phyloP scores from a whole-genome alignment of 495 filamentous ascomycete genomes.

The Bacidia rubella region DNA sequence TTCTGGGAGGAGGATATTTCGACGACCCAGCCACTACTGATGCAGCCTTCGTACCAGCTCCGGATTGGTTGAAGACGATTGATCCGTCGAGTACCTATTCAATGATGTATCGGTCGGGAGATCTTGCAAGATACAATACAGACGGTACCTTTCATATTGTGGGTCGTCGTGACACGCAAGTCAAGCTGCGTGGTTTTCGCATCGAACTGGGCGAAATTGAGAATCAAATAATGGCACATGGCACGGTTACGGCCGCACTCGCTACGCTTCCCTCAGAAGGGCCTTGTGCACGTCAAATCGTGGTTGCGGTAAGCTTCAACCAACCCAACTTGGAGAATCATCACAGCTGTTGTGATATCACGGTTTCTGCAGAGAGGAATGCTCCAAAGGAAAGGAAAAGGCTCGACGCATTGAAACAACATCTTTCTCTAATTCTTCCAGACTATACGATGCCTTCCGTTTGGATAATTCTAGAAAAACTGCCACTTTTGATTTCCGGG shows the following conservation, averaged over 20 bases:
- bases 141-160: constrained; percentile 31
- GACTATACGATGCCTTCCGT: too few species aligned
- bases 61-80: neutral
- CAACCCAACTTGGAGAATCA: too few species aligned
- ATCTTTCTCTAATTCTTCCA: constrained; percentile 33
- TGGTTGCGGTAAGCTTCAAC: neutral
- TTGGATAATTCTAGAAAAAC: too few species aligned
- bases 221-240: constrained; percentile 20
- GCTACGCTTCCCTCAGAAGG: neutral
- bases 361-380: too few species aligned
- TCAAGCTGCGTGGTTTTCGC: constrained; percentile 39
- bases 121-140: constrained; percentile 29
- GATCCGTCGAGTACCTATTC: neutral
- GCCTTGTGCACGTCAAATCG: neutral
- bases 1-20: constrained; percentile 39
- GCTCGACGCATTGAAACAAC: constrained; percentile 31
- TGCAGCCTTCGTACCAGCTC: constrained; percentile 23
- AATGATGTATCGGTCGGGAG: constrained; percentile 34
- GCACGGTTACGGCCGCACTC: neutral
- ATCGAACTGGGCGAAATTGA: constrained; percentile 39
- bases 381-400: too few species aligned
- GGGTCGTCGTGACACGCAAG: constrained; percentile 34
- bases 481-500: constrained; percentile 30
- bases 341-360: too few species aligned
- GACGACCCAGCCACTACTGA: constrained; percentile 20